Evolutionary conservation across 2,329 filamentous ascomycete genomes (phyloP).

Genomic region (Aspergillus sp.): DNA sequence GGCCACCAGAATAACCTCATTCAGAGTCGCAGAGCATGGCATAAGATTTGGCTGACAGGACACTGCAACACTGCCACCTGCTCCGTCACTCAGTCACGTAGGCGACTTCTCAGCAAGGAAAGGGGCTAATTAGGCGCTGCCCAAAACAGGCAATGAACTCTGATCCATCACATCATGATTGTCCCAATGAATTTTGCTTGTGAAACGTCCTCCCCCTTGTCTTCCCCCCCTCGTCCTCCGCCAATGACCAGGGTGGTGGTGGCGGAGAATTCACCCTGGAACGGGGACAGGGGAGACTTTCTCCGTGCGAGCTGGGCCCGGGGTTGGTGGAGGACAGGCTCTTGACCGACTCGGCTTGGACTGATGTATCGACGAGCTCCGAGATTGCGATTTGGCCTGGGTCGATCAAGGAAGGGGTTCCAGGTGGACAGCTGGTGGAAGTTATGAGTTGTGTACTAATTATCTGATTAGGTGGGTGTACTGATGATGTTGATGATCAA

Average conservation of each 20-base stretch:
- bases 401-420: conserved; percentile 3
- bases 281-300: neutral
- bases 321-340: conserved; percentile 1
- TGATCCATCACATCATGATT: conserved; percentile 7
- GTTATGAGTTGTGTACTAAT: too few species aligned
- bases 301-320: neutral
- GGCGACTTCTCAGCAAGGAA: too few species aligned
- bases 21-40: too few species aligned
- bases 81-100: too few species aligned
- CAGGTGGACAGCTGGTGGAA: neutral
- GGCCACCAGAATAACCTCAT: too few species aligned
- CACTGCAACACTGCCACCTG: too few species aligned
- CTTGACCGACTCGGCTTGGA: conserved; percentile 9
- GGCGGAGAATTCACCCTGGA: conserved; percentile 5
- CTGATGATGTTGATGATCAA: too few species aligned
- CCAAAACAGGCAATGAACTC: conserved; percentile 5
- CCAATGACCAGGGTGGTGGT: neutral
- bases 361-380: conserved; percentile 9
- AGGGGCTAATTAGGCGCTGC: neutral
- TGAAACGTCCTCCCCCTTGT: neutral
- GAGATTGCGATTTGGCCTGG: conserved; percentile 3
- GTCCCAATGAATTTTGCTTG: neutral
- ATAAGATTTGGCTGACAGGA: neutral
- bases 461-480: too few species aligned
- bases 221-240: neutral